phyloP scores from a whole-genome alignment of 805 yeast species.

The Torulaspora indica region DNA sequence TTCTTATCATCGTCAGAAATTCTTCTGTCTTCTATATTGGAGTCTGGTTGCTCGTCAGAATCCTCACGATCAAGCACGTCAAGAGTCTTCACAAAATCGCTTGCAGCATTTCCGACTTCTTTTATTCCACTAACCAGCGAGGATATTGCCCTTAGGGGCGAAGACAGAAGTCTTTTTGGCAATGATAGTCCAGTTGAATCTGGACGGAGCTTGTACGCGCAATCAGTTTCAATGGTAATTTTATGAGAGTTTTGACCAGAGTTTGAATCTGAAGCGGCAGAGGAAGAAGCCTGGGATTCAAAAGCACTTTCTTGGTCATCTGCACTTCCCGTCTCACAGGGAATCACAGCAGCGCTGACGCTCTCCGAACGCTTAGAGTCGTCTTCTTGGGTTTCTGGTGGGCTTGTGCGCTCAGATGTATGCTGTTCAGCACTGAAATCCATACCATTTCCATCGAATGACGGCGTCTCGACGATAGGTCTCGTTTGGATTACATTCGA shows the following conservation, averaged over 20 bases:
- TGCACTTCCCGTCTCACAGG: too few species aligned
- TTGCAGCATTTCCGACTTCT: slow-evolving; percentile 16
- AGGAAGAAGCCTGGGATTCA: too few species aligned
- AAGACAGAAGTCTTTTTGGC: slow-evolving; percentile 9
- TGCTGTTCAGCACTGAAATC: neutral
- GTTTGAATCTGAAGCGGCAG: neutral
- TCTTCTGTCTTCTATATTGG: neutral
- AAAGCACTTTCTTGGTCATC: too few species aligned
- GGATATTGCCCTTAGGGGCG: slow-evolving; percentile 17
- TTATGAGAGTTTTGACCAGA: neutral
- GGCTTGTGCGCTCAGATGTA: neutral
- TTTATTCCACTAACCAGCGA: slow-evolving; percentile 15
- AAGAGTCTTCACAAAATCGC: slow-evolving; percentile 15
- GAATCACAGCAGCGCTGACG: neutral
- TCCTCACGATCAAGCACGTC: slow-evolving; percentile 14
- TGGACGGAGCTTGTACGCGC: neutral
- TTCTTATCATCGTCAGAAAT: neutral
- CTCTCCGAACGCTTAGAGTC: neutral
- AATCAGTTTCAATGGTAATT: neutral
- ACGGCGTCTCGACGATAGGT: slow-evolving; percentile 6
- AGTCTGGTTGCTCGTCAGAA: neutral
- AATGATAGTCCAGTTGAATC: neutral
- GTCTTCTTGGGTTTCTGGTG: neutral
- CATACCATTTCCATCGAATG: neutral
- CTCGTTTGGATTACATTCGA: slow-evolving; percentile 1